A percentile compares a stretch with the other conserved stretches of the same genome.
These are phyloP conservation scores for Colletotrichum musae DNA, from an alignment of 2,329 filamentous ascomycete species.

Conservation along the genomic window DNA sequence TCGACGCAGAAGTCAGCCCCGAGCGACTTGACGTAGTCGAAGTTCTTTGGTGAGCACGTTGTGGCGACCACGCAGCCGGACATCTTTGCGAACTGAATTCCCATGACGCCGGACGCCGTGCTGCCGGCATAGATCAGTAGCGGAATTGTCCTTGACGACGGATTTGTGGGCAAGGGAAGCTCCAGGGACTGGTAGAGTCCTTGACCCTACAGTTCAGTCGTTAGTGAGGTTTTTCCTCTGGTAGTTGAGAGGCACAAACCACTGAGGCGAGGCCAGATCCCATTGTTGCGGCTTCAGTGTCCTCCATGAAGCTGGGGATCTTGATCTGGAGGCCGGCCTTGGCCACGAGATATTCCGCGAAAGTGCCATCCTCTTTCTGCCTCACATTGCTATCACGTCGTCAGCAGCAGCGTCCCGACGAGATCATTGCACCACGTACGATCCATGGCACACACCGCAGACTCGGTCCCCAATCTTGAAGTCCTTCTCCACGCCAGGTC, in stretches of 20 bases:
- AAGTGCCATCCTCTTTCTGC: slow-evolving; percentile 59
- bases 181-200: slow-evolving; percentile 62
- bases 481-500: slow-evolving; percentile 56
- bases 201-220: slow-evolving; percentile 53
- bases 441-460: slow-evolving; percentile 56
- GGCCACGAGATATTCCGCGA: slow-evolving; percentile 55
- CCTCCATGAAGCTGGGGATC: slow-evolving; percentile 60
- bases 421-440: slow-evolving; percentile 26
- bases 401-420: not conserved
- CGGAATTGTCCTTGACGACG: slow-evolving; percentile 53
- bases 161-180: slow-evolving; percentile 61
- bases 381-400: slow-evolving; percentile 47
- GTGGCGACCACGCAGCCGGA: slow-evolving; percentile 57
- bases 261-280: slow-evolving; percentile 59
- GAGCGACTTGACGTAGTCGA: slow-evolving; percentile 54
- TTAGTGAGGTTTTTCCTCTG: not conserved
- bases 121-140: slow-evolving; percentile 65
- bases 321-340: slow-evolving; percentile 59
- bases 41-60: slow-evolving; percentile 56
- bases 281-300: slow-evolving; percentile 61
- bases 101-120: slow-evolving; percentile 70
- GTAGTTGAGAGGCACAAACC: slow-evolving; percentile 15
- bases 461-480: slow-evolving; percentile 64
- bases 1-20: slow-evolving; percentile 65
- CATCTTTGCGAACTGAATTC: slow-evolving; percentile 59